Percentiles rank a stretch among this genome's conserved stretches.
phyloP scores from a whole-genome alignment of 2,329 filamentous ascomycete genomes.

The Talaromyces amestolkiae region DNA sequence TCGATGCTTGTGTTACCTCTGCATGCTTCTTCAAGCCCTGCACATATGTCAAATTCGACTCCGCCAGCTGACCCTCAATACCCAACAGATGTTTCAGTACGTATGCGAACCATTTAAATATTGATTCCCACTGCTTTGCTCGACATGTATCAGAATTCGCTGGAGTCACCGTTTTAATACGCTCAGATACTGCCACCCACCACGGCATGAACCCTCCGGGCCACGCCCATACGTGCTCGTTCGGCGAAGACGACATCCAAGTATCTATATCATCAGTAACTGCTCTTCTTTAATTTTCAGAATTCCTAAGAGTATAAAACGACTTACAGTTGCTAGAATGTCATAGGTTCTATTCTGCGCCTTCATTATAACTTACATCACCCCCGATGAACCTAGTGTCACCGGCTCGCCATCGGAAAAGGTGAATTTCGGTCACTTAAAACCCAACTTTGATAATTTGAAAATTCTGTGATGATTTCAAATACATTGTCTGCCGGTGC shows the following conservation, averaged over 20 bases:
- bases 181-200: background rate
- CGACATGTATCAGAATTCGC: background rate
- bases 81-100: background rate
- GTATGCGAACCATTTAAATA: background rate
- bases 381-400: background rate
- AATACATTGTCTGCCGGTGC: background rate
- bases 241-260: background rate
- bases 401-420: background rate
- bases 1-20: background rate
- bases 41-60: background rate
- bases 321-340: background rate
- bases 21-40: background rate
- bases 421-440: background rate
- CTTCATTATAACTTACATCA: background rate
- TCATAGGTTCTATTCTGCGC: background rate
- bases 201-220: background rate
- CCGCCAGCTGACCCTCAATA: background rate
- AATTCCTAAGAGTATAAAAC: background rate
- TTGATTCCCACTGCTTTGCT: background rate
- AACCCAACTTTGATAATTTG: background rate
- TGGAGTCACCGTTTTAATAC: background rate
- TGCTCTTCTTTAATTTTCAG: too few species aligned
- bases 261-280: background rate
- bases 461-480: background rate
- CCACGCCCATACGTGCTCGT: background rate